Percentiles rank a stretch among this genome's conserved stretches.
phyloP scores from a whole-genome alignment of 192 early-diverging fungal genomes.

The Phlyctochytrium planicorne region DNA sequence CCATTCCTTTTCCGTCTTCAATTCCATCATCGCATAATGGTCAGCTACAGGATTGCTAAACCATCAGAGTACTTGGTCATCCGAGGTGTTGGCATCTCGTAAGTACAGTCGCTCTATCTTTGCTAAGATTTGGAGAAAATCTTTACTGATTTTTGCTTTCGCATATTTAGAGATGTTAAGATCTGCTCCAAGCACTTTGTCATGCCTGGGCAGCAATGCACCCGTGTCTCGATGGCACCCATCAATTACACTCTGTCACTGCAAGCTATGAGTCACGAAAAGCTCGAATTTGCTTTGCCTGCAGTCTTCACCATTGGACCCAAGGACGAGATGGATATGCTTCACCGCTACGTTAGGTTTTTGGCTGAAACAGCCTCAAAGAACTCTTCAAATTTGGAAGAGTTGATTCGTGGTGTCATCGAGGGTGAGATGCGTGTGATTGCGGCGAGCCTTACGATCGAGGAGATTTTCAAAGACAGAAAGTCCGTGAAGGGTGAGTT shows the following conservation, averaged over 20 bases:
- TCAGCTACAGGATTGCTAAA: neutral
- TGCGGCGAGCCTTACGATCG: constrained; percentile 55
- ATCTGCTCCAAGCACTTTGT: constrained; percentile 28
- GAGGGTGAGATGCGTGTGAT: constrained; percentile 59
- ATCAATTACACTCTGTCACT: constrained; percentile 43
- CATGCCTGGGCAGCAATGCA: constrained; percentile 33
- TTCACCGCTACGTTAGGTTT: constrained; percentile 21
- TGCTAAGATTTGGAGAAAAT: too few relatives aligned
- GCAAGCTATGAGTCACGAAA: constrained; percentile 51
- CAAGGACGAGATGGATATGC: constrained; percentile 26
- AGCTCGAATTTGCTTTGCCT: constrained; percentile 49
- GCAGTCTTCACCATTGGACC: constrained; percentile 56
- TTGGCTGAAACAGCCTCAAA: constrained; percentile 20
- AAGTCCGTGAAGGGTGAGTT: constrained; percentile 51
- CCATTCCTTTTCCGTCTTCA: too few relatives aligned
- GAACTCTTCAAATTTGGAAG: constrained; percentile 17
- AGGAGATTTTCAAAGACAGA: constrained; percentile 57
- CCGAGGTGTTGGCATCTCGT: neutral
- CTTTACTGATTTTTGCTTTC: too few relatives aligned
- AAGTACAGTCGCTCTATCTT: too few relatives aligned
- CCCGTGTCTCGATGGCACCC: constrained; percentile 37
- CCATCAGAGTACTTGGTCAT: neutral
- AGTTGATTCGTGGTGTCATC: constrained; percentile 40
- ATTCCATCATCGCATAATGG: neutral
- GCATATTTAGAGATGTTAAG: too few relatives aligned